Percentiles rank a stretch among this genome's conserved stretches.
These are phyloP conservation scores for Nidula microcarpa DNA, from an alignment of 768 basidiomycete species.

Conservation along the genomic window DNA sequence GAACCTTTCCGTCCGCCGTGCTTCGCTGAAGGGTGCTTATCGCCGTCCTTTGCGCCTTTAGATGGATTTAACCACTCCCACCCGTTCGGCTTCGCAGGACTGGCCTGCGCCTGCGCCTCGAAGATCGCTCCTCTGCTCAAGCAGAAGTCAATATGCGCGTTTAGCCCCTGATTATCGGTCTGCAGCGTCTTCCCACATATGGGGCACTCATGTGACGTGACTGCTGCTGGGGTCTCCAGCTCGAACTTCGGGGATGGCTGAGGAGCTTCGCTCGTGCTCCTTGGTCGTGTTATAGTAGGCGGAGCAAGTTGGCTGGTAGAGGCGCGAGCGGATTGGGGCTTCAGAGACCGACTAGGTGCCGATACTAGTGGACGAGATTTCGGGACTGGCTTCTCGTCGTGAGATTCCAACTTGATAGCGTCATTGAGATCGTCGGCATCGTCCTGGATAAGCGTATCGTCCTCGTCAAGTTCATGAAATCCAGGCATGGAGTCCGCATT, in stretches of 20 bases:
- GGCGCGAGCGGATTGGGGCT: background rate
- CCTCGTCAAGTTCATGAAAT: constrained; percentile 48
- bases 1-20: too few relatives aligned
- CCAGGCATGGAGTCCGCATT: constrained; percentile 45
- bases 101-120: constrained; percentile 56
- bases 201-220: constrained; percentile 57
- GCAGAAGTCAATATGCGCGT: constrained; percentile 89
- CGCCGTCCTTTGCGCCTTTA: too few relatives aligned
- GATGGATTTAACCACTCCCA: background rate
- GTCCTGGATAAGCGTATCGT: constrained; percentile 19
- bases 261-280: constrained; percentile 16
- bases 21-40: too few relatives aligned
- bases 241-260: constrained; percentile 1
- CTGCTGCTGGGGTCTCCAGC: background rate
- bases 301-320: constrained; percentile 7
- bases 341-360: background rate
- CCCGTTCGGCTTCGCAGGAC: constrained; percentile 5
- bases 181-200: constrained; percentile 61
- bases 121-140: constrained; percentile 75
- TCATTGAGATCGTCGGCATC: constrained; percentile 11
- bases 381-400: too few relatives aligned
- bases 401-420: too few relatives aligned
- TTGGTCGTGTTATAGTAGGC: constrained; percentile 5
- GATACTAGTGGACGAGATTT: too few relatives aligned
- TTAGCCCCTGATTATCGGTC: constrained; percentile 75